Evolutionary conservation across 179 eudicot species (phyloP), one percentile per base, ranked within the genome.

Genomic region (Nepenthes alata): DNA sequence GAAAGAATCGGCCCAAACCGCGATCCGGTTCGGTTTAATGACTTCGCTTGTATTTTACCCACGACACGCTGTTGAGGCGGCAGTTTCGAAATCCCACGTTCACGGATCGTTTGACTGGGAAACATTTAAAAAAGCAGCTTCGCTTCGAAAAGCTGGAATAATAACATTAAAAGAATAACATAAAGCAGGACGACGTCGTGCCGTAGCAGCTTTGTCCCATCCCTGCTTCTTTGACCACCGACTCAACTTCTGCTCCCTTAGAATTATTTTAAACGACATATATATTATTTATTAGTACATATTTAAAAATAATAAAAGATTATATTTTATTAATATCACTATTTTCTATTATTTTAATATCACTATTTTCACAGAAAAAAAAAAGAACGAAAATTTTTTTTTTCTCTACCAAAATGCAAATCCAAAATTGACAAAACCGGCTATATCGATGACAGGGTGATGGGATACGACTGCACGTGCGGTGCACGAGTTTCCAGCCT

Each of bases 401-500:
- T 56, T 56, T 56, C 38, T 4, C 10, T 3, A 14, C 14, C 2
- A 57, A 57, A 36, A 57, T 3, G 44, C 2, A 47, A 35, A 15
- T 39, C 36, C 14, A 7, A 52, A 61, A 53, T 38, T 25, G 25
- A 25, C 25, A 25, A 25, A 25, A 67, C 63, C 62, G 69, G 63
- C 13, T 15, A 54, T 63, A 69, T 38, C 62, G 78, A 69, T 67
- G 63, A 67, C 72, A 35, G 55, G 54, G 62, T 13, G 47, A 38
- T 38, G 35, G 54, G 34, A 67, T 60, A 45, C 64, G 37, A 65
- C 44, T 68, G 74, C 76, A 76, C 80, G 80, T 76, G 74, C 62
- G 74, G 47, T 65, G 52, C 77, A 72, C 80, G 72, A 66, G 62
- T 61, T 62, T 56, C 72, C 69, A 76, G 39, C 62, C 64, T 56